Evolutionary conservation across 1,284 basidiomycete species (phyloP).

Genomic region (Lentinus polychrous): DNA sequence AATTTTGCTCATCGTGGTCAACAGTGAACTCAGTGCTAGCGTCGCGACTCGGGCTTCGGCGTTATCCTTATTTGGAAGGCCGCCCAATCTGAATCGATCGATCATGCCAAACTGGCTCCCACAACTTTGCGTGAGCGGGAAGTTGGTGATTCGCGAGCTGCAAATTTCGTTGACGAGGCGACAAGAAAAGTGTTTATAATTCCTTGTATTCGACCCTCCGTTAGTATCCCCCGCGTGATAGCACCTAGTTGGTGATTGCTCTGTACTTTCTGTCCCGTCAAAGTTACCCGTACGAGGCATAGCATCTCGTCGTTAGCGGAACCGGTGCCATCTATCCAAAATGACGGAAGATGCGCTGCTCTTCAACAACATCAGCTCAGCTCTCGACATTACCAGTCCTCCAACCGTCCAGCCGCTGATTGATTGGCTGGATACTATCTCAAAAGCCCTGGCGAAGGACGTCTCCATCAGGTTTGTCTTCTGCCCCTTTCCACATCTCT

Average conservation of each 20-base stretch:
- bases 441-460: constrained; percentile 39
- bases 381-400: constrained; percentile 7
- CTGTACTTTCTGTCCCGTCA: not conserved
- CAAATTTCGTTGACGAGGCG: too few relatives aligned
- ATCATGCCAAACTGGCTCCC: too few relatives aligned
- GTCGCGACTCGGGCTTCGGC: not conserved
- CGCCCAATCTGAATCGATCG: constrained; percentile 1
- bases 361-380: constrained; percentile 7
- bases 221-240: too few relatives aligned
- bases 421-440: constrained; percentile 35
- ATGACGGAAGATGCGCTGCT: not conserved
- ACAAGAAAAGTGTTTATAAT: too few relatives aligned
- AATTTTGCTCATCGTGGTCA: constrained; percentile 9
- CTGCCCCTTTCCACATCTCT: not conserved
- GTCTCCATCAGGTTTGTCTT: constrained; percentile 34
- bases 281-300: not conserved
- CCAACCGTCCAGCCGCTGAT: constrained; percentile 19
- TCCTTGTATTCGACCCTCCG: too few relatives aligned
- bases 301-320: too few relatives aligned
- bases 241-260: not conserved
- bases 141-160: too few relatives aligned
- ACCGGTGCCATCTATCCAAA: too few relatives aligned
- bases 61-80: not conserved
- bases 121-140: too few relatives aligned
- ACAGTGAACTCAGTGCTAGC: not conserved